Evolutionary conservation across 2,329 filamentous ascomycete species (phyloP).

Genomic region (Diaporthe sp.): DNA sequence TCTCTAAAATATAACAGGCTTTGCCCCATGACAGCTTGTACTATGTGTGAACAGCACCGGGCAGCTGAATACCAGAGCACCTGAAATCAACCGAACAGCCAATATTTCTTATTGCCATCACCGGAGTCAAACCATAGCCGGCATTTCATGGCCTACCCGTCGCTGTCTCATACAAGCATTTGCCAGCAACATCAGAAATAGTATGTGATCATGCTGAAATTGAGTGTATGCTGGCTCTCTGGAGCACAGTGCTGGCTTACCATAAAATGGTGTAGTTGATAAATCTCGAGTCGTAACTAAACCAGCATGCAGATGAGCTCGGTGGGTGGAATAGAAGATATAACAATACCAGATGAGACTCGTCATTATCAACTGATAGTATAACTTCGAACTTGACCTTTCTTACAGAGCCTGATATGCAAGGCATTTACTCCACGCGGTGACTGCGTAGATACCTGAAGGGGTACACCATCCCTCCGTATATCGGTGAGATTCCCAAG

Average conservation of each 20-base stretch:
- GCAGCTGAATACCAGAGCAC: too few relatives aligned
- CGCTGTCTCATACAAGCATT: neutral
- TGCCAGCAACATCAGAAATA: neutral
- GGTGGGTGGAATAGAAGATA: neutral
- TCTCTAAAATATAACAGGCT: neutral
- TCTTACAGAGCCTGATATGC: too few relatives aligned
- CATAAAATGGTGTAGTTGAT: neutral
- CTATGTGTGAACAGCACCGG: neutral
- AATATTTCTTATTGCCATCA: neutral
- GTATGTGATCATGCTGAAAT: neutral
- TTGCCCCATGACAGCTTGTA: neutral
- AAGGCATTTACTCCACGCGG: too few relatives aligned
- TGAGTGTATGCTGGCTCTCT: neutral
- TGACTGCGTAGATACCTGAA: neutral
- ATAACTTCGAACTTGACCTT: neutral
- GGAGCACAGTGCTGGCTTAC: neutral
- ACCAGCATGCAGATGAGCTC: neutral
- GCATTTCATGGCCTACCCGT: neutral
- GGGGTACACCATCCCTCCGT: too few relatives aligned
- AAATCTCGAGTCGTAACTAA: neutral
- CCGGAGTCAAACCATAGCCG: neutral
- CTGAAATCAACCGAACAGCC: neutral
- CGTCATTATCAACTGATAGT: neutral
- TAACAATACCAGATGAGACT: neutral
- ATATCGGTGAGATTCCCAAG: neutral